Base-by-base conservation (phyloP, 1,284 basidiomycete genomes). In the Megacollybia platyphylla region DNA sequence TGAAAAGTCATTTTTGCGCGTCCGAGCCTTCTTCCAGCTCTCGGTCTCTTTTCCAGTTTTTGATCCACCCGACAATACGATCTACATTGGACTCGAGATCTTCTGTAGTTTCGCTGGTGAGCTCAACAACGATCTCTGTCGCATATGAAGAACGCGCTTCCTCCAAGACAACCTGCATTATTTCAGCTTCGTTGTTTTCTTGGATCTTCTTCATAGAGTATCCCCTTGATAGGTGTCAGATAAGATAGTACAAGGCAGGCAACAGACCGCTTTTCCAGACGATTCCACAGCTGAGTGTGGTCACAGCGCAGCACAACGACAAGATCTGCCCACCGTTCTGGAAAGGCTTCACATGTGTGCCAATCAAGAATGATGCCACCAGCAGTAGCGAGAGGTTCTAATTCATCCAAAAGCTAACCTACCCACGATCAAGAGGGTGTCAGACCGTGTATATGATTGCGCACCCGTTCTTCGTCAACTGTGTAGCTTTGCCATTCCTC, bases 181-280 rank as follows among this genome's bases (percentile, higher is more conserved):
- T 98, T 63, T 99, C 94, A 7, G 93, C 92, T 53, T 93, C 84
- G 62, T 98, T 94, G 60, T 99, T 99, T 62, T 98, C 96, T 58
- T 93, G 86, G 7, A 98, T 90, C 65, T 99, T 99, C 57, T 89
- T 87, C 38, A 91, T 61, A 1, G 86, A 67, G 57, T 98, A 98
- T 8, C 78, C 76, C 50, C 94, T 97, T 58, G 31, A 39, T 15
- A 32, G 39, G 6, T 11, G 34, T 7, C n/a, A 31, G 24, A 26
- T 17, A 17, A 13, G 5, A 48, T 46, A 36, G 29, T 6, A 30
- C 34, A 38, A 32, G 31, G 32, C 34, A 24, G 44, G 26, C 15
- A n/a, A 65, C 76, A 45, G 47, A 91, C 94, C 94, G 71, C 58
- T 84, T 84, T 61, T 96, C 92, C n/a, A 98, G 65, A 39, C 96